phyloP scores from a whole-genome alignment of 164 flowering plant species.

The Akebia trifoliata region DNA sequence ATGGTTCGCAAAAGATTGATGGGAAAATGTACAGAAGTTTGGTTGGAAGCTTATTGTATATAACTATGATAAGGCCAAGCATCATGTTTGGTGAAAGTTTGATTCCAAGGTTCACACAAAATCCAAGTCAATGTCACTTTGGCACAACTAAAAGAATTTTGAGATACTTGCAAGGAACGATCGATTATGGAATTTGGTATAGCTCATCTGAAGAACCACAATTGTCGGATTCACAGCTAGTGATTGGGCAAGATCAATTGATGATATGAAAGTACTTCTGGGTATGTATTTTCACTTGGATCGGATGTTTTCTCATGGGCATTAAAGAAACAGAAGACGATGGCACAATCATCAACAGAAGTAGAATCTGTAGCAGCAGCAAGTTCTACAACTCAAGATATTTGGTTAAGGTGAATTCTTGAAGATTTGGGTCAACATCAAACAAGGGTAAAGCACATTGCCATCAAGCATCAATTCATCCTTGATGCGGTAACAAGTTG shows the following conservation, averaged over 20 bases:
- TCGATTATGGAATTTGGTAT: constrained; percentile 10
- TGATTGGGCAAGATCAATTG: constrained; percentile 10
- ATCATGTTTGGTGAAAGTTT: constrained; percentile 6
- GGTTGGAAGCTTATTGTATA: constrained; percentile 10
- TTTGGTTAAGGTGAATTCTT: constrained; percentile 15
- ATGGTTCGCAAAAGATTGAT: background rate
- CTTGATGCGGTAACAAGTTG: background rate
- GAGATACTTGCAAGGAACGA: constrained; percentile 14
- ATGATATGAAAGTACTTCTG: constrained; percentile 19
- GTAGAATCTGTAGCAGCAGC: constrained; percentile 13
- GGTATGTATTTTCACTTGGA: too few species aligned
- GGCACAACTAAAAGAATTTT: constrained; percentile 16
- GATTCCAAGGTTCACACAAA: constrained; percentile 13
- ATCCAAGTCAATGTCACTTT: constrained; percentile 13
- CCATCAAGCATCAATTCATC: constrained; percentile 10
- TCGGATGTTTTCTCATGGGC: too few species aligned
- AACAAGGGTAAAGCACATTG: constrained; percentile 10
- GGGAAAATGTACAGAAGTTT: background rate
- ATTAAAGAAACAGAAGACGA: constrained; percentile 9
- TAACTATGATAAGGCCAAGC: too few species aligned
- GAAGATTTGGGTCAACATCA: constrained; percentile 6
- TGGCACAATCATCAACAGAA: constrained; percentile 15
- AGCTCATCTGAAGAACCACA: too few species aligned
- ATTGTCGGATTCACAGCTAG: constrained; percentile 12
- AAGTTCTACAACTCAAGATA: constrained; percentile 1